Evolutionary conservation across 345 rosid genomes (phyloP).

Genomic region (Corchorus olitorius): DNA sequence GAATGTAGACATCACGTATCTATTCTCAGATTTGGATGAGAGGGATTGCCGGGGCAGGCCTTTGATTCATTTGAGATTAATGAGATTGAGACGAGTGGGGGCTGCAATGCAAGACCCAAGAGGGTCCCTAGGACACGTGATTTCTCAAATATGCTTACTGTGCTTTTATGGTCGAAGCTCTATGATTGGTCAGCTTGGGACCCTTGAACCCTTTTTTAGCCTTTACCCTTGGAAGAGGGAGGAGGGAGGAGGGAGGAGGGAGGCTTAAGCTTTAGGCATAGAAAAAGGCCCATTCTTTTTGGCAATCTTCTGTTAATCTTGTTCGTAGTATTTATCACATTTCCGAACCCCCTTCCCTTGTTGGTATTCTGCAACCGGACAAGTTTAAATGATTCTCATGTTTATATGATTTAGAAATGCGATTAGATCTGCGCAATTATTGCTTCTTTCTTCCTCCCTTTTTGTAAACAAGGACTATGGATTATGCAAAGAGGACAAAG

Average conservation of each 20-base stretch:
- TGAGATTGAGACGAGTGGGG: conserved; percentile 31
- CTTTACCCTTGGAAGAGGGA: too few relatives aligned
- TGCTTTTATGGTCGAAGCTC: conserved; percentile 38
- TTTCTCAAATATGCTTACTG: conserved; percentile 33
- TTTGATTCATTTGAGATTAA: conserved; percentile 39
- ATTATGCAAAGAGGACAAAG: too few relatives aligned
- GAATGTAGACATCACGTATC: conserved; percentile 46
- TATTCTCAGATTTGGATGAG: conserved; percentile 49
- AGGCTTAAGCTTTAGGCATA: conserved; percentile 18
- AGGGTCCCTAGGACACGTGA: conserved; percentile 47
- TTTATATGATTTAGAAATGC: conserved; percentile 26
- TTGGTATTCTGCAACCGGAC: conserved; percentile 40
- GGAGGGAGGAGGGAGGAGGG: too few relatives aligned
- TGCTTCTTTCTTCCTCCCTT: conserved; percentile 19
- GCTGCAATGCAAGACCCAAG: background rate
- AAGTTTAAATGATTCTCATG: conserved; percentile 33
- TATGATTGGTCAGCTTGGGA: conserved; percentile 47
- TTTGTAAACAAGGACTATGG: conserved; percentile 2
- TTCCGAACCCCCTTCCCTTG: background rate
- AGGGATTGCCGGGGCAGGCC: conserved; percentile 38
- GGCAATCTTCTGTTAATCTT: conserved; percentile 31
- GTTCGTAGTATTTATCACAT: conserved; percentile 23
- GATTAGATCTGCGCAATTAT: conserved; percentile 29
- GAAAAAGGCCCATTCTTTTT: conserved; percentile 36
- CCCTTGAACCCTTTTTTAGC: conserved; percentile 29